A percentile compares a stretch with the other conserved stretches of the same genome.
phyloP scores from a whole-genome alignment of 148 eudicot species.

The Fagopyrum homotropicum region DNA sequence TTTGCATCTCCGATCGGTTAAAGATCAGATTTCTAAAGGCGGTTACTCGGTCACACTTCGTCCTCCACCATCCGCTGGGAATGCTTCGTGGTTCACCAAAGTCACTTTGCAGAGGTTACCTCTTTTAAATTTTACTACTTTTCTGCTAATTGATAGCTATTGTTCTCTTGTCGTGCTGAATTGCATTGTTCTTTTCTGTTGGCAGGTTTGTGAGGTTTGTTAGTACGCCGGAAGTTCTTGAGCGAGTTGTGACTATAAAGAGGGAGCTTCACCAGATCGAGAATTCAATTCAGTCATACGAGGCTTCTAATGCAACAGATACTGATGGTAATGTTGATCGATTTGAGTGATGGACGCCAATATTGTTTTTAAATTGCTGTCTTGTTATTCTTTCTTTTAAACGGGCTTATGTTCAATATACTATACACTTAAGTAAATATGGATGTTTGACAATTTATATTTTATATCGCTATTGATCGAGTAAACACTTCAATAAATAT shows the following conservation, averaged over 20 bases:
- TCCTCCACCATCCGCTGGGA: slow-evolving; percentile 34
- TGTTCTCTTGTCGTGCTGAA: slow-evolving; percentile 1
- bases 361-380: background rate
- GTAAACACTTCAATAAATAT: background rate
- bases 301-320: slow-evolving; percentile 29
- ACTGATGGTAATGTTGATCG: slow-evolving; percentile 1
- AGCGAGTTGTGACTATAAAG: slow-evolving; percentile 67
- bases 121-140: background rate
- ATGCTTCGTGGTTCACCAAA: slow-evolving; percentile 71
- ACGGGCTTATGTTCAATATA: background rate
- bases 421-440: background rate
- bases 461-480: too few species aligned
- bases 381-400: slow-evolving; percentile 1
- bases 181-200: background rate
- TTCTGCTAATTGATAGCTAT: background rate
- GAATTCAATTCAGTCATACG: slow-evolving; percentile 49
- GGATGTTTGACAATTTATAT: background rate
- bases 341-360: background rate
- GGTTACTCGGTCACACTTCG: slow-evolving; percentile 72
- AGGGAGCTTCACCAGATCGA: slow-evolving; percentile 69
- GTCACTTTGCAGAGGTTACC: slow-evolving; percentile 58
- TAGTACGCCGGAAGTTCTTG: slow-evolving; percentile 71
- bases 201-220: slow-evolving; percentile 81
- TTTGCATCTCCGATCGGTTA: slow-evolving; percentile 50
- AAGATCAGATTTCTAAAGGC: slow-evolving; percentile 76